Evolutionary conservation across 2,329 filamentous ascomycete genomes (phyloP), one percentile per base, ranked within the genome.

Genomic region (Paraconiothyrium brasiliense): DNA sequence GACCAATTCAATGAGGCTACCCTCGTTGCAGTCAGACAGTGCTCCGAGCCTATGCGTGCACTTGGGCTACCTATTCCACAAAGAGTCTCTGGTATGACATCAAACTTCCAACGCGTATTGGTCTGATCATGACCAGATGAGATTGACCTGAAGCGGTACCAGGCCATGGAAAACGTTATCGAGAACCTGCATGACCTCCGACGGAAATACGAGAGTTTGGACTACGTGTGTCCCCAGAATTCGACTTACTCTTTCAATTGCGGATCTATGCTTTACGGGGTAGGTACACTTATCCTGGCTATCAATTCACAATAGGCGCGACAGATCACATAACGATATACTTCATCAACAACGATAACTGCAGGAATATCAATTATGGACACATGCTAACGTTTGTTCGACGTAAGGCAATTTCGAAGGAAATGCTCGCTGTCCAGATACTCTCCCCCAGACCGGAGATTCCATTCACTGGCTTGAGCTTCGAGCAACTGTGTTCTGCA

Each of bases 1-100:
- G 30, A 60, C 0, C n/a, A 61, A 20, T 73, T 72, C 34, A 20
- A 35, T 11, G 2, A 54, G 30, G 50, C 50, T 11, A 67, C 67
- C 13, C 11, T 13, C 14, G 46, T 65, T 1, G 62, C 64, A 3
- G 65, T 70, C 27, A 60, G 14, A 22, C 20, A 52, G 13, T 35
- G 35, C 47, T 14, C 54, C 2, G 46, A 54, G 7, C 24, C 41
- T n/a, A 34, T 55, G 7, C 41, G n/a, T 22, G 54, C 43, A 16
- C 54, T 58, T 37, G 51, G 47, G 0, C 52, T 67, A n/a, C 59
- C 59, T 24, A 46, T 61, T 27, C 35, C 46, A 10, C 2, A 30
- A 8, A 24, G 22, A 32, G 30, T 46, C 14, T 34, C 22, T 4
- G 39, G 41, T 54, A 22, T 20, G 20, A 20, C 20, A 20, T 20